Conservation (phyloP, 805 yeast species). For the Pichia ethanolica region DNA sequence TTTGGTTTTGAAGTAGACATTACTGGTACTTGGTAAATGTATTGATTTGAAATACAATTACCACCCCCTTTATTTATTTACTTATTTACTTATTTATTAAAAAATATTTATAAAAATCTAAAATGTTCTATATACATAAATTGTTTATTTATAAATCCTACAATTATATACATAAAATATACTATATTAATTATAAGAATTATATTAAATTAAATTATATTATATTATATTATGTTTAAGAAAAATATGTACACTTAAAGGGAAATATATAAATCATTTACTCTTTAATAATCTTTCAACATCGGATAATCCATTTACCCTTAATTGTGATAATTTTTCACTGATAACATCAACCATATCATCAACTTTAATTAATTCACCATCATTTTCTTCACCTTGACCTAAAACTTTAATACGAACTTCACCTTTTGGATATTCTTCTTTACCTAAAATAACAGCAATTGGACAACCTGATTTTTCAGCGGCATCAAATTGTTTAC, state of each 20-base stretch:
- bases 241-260: no score
- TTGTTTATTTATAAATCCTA: no score
- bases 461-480: constrained; percentile 87
- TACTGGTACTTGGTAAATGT: constrained; percentile 11
- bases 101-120: no score
- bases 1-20: constrained; percentile 14
- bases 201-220: not conserved
- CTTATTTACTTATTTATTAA: not conserved
- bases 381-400: constrained; percentile 72
- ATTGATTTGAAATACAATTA: not conserved
- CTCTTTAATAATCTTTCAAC: constrained; percentile 51
- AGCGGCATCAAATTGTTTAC: constrained; percentile 97
- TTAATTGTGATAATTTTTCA: constrained; percentile 29
- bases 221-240: no score
- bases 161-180: no score
- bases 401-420: constrained; percentile 85
- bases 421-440: constrained; percentile 76
- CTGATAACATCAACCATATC: constrained; percentile 48
- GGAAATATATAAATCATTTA: not conserved
- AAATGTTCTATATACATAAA: no score
- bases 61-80: not conserved
- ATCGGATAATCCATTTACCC: constrained; percentile 52
- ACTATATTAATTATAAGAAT: no score
- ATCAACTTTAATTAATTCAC: constrained; percentile 61
- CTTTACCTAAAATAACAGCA: constrained; percentile 92